Evolutionary conservation across 176 grass and related monocot species (phyloP), one percentile per base, ranked within the genome.

Genomic region (Eleusine coracana): DNA sequence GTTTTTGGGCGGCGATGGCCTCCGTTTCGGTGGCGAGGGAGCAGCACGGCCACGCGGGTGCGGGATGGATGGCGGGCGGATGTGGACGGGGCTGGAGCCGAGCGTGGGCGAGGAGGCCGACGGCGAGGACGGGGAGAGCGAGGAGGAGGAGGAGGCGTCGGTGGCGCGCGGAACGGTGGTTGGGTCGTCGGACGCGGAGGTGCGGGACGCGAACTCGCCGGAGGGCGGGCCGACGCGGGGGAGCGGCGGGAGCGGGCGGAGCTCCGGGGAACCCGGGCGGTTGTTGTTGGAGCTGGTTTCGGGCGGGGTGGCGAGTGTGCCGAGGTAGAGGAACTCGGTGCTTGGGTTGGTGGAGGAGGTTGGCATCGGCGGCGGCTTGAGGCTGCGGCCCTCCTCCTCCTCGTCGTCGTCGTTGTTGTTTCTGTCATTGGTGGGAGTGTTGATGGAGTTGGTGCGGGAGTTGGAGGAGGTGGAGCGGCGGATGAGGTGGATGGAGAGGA

Each of bases 261-360:
- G 90, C 68, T 92, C 90, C 12, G 90, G 90, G 3, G 90, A 92
- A 1, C 88, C 85, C 3, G 82, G 86, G 2, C 73, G 79, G 0
- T 49, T 7, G 45, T 56, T 10, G 31, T 56, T 74, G 18, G 86
- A 55, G 10, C n/a, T 74, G 7, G 69, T 42, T 45, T 27, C 51
- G 20, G 83, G 48, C 63, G 84, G 84, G 18, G 74, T 59, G 69
- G 88, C 85, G 64, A 87, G 81, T 4, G 89, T 91, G 55, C 89
- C 89, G 75, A 91, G 89, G 80, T 84, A 91, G 80, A 91, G 84
- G 80, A 91, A 91, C 80, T 91, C 89, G 27, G 89, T 87, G 85
- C 70, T 87, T 23, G 88, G 88, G 80, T 86, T 87, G 59, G 88
- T 44, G 1, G 88, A 90, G 17, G 88, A 90, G 40, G 88, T 87